phyloP scores from a whole-genome alignment of 1,139 yeast species.

The Entelexis paramagnoliae region DNA sequence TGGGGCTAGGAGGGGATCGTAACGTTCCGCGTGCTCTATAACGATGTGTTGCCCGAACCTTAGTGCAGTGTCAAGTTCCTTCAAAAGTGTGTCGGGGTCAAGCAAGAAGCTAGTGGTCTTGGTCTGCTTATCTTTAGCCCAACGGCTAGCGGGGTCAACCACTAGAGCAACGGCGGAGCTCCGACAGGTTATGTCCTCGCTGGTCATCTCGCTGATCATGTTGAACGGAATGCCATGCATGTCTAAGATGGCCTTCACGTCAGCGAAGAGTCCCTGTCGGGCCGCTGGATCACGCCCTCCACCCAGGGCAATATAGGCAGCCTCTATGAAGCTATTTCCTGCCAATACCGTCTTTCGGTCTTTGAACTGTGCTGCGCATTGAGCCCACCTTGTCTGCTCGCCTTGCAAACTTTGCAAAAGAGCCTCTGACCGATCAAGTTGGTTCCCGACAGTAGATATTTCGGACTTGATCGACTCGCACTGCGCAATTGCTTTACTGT shows the following conservation, averaged over 20 bases:
- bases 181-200: neutral
- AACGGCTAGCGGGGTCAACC: constrained; percentile 52
- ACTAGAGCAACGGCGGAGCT: constrained; percentile 43
- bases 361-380: constrained; percentile 44
- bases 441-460: constrained; percentile 51
- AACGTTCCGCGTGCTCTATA: constrained; percentile 67
- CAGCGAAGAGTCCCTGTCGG: constrained; percentile 35
- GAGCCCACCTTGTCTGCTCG: constrained; percentile 73
- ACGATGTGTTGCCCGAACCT: constrained; percentile 72
- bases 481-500: constrained; percentile 65
- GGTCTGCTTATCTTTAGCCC: constrained; percentile 24
- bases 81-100: constrained; percentile 50
- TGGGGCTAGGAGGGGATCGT: constrained; percentile 62
- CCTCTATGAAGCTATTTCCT: constrained; percentile 56
- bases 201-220: neutral
- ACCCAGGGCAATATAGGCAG: constrained; percentile 53
- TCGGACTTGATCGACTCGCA: constrained; percentile 65
- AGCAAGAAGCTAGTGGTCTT: constrained; percentile 50
- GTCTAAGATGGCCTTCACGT: constrained; percentile 34
- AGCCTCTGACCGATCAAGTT: constrained; percentile 52
- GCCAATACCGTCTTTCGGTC: constrained; percentile 40
- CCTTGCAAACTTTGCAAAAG: constrained; percentile 53
- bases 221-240: neutral
- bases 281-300: constrained; percentile 51
- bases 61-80: constrained; percentile 66